These are phyloP conservation scores for Gamarada debralockiae DNA, from an alignment of 495 filamentous ascomycete genomes.

Conservation along the genomic window DNA sequence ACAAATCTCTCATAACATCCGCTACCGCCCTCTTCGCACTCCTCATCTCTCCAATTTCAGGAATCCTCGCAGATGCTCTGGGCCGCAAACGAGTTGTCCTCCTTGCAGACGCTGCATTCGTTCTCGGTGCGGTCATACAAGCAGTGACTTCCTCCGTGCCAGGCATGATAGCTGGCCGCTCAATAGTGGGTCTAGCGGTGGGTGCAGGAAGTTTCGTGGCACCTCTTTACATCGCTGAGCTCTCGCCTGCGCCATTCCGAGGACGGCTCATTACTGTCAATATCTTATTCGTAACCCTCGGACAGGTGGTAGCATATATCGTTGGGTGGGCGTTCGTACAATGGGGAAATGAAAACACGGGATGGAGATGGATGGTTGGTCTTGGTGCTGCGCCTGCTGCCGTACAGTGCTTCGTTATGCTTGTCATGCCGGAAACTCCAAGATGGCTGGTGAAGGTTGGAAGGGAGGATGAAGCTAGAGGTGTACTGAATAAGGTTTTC, in stretches of 20 bases:
- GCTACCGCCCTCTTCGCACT: constrained; percentile 78
- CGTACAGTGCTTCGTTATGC: constrained; percentile 61
- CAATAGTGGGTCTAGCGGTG: constrained; percentile 77
- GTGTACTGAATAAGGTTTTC: constrained; percentile 61
- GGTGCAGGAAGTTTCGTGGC: constrained; percentile 79
- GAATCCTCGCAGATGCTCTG: constrained; percentile 66
- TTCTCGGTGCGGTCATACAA: constrained; percentile 69
- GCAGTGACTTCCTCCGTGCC: constrained; percentile 57
- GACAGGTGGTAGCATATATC: constrained; percentile 83
- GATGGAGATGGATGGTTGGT: constrained; percentile 91
- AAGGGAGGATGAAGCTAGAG: constrained; percentile 51
- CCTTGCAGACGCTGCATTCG: constrained; percentile 75
- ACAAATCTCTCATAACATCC: constrained; percentile 82
- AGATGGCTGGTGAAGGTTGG: constrained; percentile 77
- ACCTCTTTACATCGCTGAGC: constrained; percentile 82
- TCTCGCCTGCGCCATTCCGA: constrained; percentile 69
- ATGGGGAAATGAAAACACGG: constrained; percentile 41
- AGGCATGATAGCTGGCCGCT: constrained; percentile 74
- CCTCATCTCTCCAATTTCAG: constrained; percentile 70
- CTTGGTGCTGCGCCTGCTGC: constrained; percentile 75
- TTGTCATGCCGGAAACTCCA: constrained; percentile 78
- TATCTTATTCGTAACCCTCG: constrained; percentile 76
- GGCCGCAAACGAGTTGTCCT: constrained; percentile 76
- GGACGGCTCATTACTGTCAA: constrained; percentile 76
- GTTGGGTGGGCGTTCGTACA: constrained; percentile 65